These are phyloP conservation scores for Sordariomycetes sp. DNA, from an alignment of 2,329 filamentous ascomycete species.

Conservation along the genomic window DNA sequence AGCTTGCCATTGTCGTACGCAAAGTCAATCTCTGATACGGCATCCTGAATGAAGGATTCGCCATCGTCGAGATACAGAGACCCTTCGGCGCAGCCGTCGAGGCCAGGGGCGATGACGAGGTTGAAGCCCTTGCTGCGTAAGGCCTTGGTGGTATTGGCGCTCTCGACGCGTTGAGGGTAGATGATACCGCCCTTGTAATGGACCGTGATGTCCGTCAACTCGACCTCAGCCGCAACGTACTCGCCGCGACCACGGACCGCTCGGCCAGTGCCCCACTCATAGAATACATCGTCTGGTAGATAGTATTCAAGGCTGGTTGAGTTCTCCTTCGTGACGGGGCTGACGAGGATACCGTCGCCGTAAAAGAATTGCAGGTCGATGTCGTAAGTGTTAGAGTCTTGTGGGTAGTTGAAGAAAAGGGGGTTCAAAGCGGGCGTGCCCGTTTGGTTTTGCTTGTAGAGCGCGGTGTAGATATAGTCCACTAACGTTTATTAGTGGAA, in stretches of 20 bases:
- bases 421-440: conserved; percentile 62
- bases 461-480: conserved; percentile 72
- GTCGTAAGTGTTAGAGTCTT: conserved; percentile 32
- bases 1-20: conserved; percentile 45
- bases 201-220: conserved; percentile 47
- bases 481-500: too few species aligned
- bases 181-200: conserved; percentile 58
- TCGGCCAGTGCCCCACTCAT: conserved; percentile 40
- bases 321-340: conserved; percentile 35
- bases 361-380: conserved; percentile 43
- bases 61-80: conserved; percentile 73
- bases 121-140: conserved; percentile 59
- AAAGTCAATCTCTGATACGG: conserved; percentile 49
- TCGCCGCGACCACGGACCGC: conserved; percentile 29
- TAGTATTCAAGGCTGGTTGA: conserved; percentile 34
- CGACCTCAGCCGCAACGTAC: conserved; percentile 24
- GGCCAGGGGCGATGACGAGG: conserved; percentile 57
- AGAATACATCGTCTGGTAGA: conserved; percentile 40
- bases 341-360: conserved; percentile 36
- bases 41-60: conserved; percentile 50
- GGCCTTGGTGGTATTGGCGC: conserved; percentile 54
- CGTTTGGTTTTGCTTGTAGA: conserved; percentile 47
- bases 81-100: conserved; percentile 54
- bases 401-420: conserved; percentile 61
- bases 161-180: conserved; percentile 46